phyloP scores from a whole-genome alignment of 108 stramenopile species.

The Nannochloropsis granulata region DNA sequence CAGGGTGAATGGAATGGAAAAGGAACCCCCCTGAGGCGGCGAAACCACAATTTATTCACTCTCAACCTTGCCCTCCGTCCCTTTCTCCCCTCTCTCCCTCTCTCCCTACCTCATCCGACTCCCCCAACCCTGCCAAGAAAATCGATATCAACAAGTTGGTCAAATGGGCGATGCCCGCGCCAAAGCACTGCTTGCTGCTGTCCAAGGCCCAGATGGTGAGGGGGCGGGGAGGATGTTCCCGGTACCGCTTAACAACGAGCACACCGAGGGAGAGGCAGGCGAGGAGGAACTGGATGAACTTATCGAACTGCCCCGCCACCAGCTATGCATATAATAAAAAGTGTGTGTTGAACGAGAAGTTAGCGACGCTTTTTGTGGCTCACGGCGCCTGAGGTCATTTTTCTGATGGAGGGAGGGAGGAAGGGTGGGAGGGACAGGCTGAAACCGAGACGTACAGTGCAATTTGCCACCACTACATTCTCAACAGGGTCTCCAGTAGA shows the following conservation, averaged over 20 bases:
- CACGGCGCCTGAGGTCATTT: too few relatives aligned
- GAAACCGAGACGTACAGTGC: neutral
- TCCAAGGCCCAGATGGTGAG: neutral
- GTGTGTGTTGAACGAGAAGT: neutral
- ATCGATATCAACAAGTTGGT: neutral
- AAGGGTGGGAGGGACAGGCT: too few relatives aligned
- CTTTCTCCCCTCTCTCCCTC: neutral
- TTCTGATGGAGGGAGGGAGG: too few relatives aligned
- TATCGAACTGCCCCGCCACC: neutral
- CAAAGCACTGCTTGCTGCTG: neutral
- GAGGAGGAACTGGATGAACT: neutral
- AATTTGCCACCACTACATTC: neutral
- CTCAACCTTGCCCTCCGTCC: neutral
- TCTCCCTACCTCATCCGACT: neutral
- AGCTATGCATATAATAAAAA: neutral
- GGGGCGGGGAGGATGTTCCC: neutral
- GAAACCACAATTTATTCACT: too few relatives aligned
- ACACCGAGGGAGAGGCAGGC: neutral
- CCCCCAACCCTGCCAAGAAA: neutral
- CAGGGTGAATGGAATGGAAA: too few relatives aligned
- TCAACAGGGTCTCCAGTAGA: neutral
- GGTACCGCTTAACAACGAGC: neutral
- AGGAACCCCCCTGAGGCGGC: too few relatives aligned
- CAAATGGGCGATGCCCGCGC: neutral
- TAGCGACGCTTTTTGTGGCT: too few relatives aligned